These are phyloP conservation scores for Chlorociboria aeruginascens DNA, from an alignment of 495 filamentous ascomycete genomes.

Conservation along the genomic window DNA sequence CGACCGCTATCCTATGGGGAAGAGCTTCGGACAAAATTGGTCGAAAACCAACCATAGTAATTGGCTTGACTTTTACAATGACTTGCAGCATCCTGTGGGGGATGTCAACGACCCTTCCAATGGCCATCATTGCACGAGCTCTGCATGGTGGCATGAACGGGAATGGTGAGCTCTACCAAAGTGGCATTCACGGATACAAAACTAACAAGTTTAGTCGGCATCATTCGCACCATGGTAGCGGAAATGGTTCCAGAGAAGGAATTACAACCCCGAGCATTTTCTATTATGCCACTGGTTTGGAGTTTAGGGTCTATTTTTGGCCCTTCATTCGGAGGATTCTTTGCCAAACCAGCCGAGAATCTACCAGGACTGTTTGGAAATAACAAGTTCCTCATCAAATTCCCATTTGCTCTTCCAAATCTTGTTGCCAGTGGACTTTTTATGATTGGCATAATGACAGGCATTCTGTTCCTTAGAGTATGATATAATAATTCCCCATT, in stretches of 20 bases:
- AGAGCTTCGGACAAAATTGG: conserved; percentile 60
- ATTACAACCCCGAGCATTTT: conserved; percentile 72
- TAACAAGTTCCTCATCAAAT: conserved; percentile 53
- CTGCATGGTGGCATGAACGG: conserved; percentile 56
- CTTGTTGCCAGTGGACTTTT: conserved; percentile 62
- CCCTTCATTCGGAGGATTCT: conserved; percentile 73
- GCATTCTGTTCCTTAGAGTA: conserved; percentile 55
- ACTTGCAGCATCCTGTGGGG: conserved; percentile 60
- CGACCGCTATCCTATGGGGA: conserved; percentile 73
- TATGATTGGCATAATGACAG: conserved; percentile 56
- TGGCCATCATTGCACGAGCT: conserved; percentile 58
- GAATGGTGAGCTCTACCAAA: conserved; percentile 34
- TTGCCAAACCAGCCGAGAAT: conserved; percentile 63
- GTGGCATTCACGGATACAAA: neutral
- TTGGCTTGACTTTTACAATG: conserved; percentile 63
- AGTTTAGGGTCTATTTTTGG: conserved; percentile 79
- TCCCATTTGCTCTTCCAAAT: conserved; percentile 77
- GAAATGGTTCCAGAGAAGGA: conserved; percentile 73
- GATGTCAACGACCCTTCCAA: conserved; percentile 57
- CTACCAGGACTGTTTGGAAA: conserved; percentile 53
- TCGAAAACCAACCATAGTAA: conserved; percentile 62
- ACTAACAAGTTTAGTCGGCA: conserved; percentile 35
- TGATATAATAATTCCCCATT: neutral
- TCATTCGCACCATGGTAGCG: conserved; percentile 58
- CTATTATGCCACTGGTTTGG: conserved; percentile 76